These are phyloP conservation scores for Paecilomyces fulvus DNA, from an alignment of 2,329 filamentous ascomycete species.

Conservation along the genomic window DNA sequence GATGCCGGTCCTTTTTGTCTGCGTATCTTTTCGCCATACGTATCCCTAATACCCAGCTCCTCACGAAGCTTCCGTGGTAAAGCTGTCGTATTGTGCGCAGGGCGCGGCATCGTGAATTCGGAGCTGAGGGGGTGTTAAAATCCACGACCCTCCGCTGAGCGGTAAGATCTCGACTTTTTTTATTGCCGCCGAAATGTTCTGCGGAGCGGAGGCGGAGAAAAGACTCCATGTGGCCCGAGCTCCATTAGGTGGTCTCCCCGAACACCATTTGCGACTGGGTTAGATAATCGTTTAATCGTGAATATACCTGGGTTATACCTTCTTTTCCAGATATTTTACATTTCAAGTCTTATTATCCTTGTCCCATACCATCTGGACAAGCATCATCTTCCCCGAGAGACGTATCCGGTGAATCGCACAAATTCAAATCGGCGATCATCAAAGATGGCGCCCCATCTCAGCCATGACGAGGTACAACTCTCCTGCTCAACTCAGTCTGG, in stretches of 20 bases:
- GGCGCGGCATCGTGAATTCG: constrained; percentile 23
- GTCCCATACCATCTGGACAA: not conserved
- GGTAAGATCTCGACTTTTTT: not conserved
- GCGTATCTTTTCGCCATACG: constrained; percentile 24
- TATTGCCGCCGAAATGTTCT: constrained; percentile 3
- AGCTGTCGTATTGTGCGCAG: constrained; percentile 33
- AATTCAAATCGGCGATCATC: not conserved
- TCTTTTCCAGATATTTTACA: not conserved
- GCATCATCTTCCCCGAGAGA: not conserved
- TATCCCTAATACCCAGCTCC: constrained; percentile 33
- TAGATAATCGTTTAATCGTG: not conserved
- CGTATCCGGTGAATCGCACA: constrained; percentile 1
- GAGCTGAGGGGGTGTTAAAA: not conserved
- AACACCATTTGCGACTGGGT: not conserved
- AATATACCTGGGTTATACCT: not conserved
- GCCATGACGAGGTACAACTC: constrained; percentile 33
- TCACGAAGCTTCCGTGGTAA: constrained; percentile 31
- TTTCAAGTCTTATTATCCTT: not conserved
- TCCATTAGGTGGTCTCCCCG: not conserved
- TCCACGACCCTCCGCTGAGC: not conserved
- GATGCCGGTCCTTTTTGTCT: constrained; percentile 20
- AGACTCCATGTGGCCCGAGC: constrained; percentile 10
- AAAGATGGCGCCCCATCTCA: constrained; percentile 28
- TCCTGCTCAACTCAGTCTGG: not conserved
- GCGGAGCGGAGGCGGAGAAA: constrained; percentile 5